phyloP scores from a whole-genome alignment of 2,329 filamentous ascomycete genomes.

The Beauveria asiatica region DNA sequence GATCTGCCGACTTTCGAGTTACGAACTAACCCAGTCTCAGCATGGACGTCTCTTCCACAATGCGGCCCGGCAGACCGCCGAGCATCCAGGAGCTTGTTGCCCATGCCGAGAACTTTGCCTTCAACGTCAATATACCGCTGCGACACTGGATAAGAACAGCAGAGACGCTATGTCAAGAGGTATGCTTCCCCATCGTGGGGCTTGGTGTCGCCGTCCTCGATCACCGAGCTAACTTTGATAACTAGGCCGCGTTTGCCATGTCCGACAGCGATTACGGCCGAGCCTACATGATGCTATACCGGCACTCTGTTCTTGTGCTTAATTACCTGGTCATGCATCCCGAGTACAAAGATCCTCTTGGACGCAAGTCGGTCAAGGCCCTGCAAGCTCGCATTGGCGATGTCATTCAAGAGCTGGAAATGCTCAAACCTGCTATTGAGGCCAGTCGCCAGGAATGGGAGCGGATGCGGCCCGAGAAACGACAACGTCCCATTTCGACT shows the following conservation, averaged over 20 bases:
- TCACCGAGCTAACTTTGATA: conserved; percentile 15
- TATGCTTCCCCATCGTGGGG: conserved; percentile 29
- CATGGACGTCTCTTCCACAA: conserved; percentile 21
- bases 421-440: conserved; percentile 70
- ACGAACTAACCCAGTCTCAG: not conserved
- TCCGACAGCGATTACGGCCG: conserved; percentile 78
- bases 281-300: conserved; percentile 84
- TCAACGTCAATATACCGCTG: conserved; percentile 66
- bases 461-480: conserved; percentile 37
- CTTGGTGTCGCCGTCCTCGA: not conserved
- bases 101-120: conserved; percentile 72
- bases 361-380: conserved; percentile 51
- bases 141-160: conserved; percentile 77
- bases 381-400: conserved; percentile 41
- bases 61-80: conserved; percentile 43
- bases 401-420: conserved; percentile 64
- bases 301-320: conserved; percentile 78
- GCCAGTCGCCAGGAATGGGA: conserved; percentile 61
- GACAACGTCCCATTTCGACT: conserved; percentile 12
- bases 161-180: conserved; percentile 72
- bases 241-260: conserved; percentile 74
- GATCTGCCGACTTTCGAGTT: not conserved
- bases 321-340: conserved; percentile 69
- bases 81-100: conserved; percentile 69
- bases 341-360: conserved; percentile 58